Evolutionary conservation across 1,284 basidiomycete genomes (phyloP).

Genomic region (Tausonia pullulans): DNA sequence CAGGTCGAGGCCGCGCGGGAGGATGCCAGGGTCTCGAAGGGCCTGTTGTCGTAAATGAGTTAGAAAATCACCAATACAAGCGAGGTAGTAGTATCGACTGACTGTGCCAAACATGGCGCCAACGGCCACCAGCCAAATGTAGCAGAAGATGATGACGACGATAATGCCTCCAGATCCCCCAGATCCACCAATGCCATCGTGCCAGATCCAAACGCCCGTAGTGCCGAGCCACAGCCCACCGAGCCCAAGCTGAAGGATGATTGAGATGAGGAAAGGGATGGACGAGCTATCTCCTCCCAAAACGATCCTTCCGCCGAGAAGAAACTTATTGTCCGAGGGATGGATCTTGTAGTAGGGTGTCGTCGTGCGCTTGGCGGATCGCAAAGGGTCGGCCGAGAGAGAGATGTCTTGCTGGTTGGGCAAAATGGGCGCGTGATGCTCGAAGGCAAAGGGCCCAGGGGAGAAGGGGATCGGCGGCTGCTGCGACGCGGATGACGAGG

Average conservation of each 20-base stretch:
- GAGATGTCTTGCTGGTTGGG: too few species aligned
- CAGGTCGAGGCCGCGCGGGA: slow-evolving; percentile 72
- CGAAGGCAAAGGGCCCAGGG: too few species aligned
- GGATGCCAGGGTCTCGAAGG: slow-evolving; percentile 75
- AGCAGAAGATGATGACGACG: slow-evolving; percentile 50
- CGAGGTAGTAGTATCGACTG: too few species aligned
- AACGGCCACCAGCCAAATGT: slow-evolving; percentile 17
- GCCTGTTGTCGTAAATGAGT: slow-evolving; percentile 40
- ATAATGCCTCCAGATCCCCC: slow-evolving; percentile 64
- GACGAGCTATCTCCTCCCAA: slow-evolving; percentile 68
- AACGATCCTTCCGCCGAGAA: slow-evolving; percentile 54
- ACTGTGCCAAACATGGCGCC: slow-evolving; percentile 66
- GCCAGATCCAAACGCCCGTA: slow-evolving; percentile 79
- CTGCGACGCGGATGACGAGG: too few species aligned
- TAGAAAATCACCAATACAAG: slow-evolving; percentile 7
- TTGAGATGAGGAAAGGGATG: slow-evolving; percentile 57
- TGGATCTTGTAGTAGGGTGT: slow-evolving; percentile 51
- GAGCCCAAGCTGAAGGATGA: slow-evolving; percentile 53
- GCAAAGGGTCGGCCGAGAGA: too few species aligned
- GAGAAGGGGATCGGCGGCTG: too few species aligned
- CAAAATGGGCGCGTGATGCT: too few species aligned
- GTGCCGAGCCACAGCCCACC: slow-evolving; percentile 70
- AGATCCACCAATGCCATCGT: slow-evolving; percentile 58
- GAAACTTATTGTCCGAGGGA: slow-evolving; percentile 63
- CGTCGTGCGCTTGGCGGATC: too few species aligned